These are phyloP conservation scores for Vaccinium macrocarpon DNA, from an alignment of 148 eudicot species.

Conservation along the genomic window DNA sequence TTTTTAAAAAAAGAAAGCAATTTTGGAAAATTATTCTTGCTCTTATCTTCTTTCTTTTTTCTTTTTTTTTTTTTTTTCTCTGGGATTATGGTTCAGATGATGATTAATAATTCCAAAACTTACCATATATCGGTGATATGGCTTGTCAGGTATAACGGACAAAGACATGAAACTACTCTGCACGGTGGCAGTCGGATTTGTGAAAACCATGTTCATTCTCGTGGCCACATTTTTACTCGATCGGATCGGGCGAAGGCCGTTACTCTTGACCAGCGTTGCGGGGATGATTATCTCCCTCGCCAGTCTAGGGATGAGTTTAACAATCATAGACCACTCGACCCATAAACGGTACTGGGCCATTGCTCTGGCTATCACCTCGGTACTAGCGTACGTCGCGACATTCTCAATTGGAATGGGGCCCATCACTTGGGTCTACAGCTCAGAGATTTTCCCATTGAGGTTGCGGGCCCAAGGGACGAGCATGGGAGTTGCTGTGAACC, in stretches of 20 bases:
- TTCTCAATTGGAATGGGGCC: constrained; percentile 17
- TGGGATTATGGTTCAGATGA: no score
- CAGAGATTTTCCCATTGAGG: constrained; percentile 18
- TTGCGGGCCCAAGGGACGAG: constrained; percentile 57
- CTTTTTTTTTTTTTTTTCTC: no score
- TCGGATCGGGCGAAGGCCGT: constrained; percentile 32
- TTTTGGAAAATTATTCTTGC: no score
- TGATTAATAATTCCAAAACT: no score
- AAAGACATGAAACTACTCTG: constrained; percentile 24
- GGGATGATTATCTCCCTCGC: constrained; percentile 27
- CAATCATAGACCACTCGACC: not conserved
- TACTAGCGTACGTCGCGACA: not conserved
- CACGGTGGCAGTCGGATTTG: constrained; percentile 35
- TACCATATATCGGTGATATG: not conserved
- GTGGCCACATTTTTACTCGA: constrained; percentile 37
- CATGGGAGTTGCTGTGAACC: constrained; percentile 50
- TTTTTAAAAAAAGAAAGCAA: no score
- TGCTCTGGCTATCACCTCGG: not conserved
- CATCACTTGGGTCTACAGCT: constrained; percentile 41
- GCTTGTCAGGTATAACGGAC: constrained; percentile 21
- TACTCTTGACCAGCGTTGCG: constrained; percentile 25
- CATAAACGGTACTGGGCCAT: not conserved
- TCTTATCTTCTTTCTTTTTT: no score
- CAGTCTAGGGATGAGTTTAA: not conserved
- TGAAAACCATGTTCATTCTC: constrained; percentile 33